phyloP scores from a whole-genome alignment of 2,329 filamentous ascomycete genomes.

The Arthrobotrys sphaeroides region DNA sequence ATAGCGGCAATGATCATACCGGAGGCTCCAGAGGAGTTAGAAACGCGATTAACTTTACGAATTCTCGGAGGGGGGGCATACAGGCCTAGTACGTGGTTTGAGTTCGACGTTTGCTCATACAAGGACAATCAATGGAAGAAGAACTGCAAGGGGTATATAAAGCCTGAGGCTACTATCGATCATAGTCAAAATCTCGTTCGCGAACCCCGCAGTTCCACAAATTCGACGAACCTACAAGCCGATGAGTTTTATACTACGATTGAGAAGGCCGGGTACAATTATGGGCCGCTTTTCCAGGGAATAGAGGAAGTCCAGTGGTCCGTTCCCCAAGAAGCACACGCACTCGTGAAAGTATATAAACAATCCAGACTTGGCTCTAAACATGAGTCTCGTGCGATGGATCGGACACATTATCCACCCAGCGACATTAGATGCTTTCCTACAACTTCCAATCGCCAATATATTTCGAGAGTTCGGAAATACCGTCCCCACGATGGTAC shows the following conservation, averaged over 20 bases:
- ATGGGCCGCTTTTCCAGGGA: conserved; percentile 61
- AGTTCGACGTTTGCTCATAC: conserved; percentile 27
- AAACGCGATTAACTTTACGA: conserved; percentile 1
- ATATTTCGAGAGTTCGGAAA: conserved; percentile 40
- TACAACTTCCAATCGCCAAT: conserved; percentile 62
- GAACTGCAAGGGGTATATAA: conserved; percentile 26
- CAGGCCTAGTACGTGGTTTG: conserved; percentile 22
- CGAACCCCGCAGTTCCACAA: background rate
- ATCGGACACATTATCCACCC: conserved; percentile 65
- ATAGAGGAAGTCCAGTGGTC: conserved; percentile 56
- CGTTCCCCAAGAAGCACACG: background rate
- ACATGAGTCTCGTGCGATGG: conserved; percentile 50
- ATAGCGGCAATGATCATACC: conserved; percentile 30
- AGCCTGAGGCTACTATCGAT: background rate
- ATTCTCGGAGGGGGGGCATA: background rate
- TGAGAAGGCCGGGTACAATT: conserved; percentile 61
- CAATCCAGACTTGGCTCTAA: background rate
- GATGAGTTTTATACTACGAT: conserved; percentile 59
- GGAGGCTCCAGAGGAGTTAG: background rate
- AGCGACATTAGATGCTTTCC: conserved; percentile 63
- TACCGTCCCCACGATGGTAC: conserved; percentile 26
- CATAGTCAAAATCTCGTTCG: background rate
- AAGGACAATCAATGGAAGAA: conserved; percentile 12
- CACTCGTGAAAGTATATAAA: background rate
- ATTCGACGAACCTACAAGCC: background rate